Base-by-base conservation (phyloP, 2,329 filamentous ascomycete species). In the Daldinia sp. region DNA sequence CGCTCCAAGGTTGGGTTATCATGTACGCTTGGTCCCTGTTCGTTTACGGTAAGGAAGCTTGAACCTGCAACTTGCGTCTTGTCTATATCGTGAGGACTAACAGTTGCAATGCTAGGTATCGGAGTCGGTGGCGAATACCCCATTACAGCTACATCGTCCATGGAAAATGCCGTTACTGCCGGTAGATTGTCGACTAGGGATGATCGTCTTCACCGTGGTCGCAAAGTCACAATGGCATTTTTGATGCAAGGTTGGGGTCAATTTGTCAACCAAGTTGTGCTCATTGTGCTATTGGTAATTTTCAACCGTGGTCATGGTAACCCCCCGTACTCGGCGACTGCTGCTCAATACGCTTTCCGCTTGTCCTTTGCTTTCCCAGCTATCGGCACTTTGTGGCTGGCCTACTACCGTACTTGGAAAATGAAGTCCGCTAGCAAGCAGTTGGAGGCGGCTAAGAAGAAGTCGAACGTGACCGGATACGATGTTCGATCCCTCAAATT, bases 191-290 rank as follows among this genome's bases (percentile, higher is more conserved):
- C 95, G 6, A 97, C 94, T 65, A 91, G 91, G 70, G 93, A 97
- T 60, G 95, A 98, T 79, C 93, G 95, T 79, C 89, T 98, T 60
- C 95, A 98, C 84, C 93, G 95, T 82, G 95, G 95, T 72, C 93
- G 95, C 78, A 97, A 97, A 81, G 95, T 98, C 79, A 97, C 94
- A 73, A 93, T 92, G 80, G 94, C 95, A 65, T 98, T 98, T 85
- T 82, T 98, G 82, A 98, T 98, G 95, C 95, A 98, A 82, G 95
- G 95, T 61, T 98, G 95, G 95, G 95, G 95, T 73, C 95, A 98
- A 81, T 93, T 97, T 79, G 85, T 93, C 84, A 98, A 98, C 88
- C 95, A 98, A 82, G 91, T 92, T 74, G 82, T 97, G 64, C 87
- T 98, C 71, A 97, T 98, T 76, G 79, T 97, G 60, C 85, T 97